phyloP scores from a whole-genome alignment of 192 early-diverging fungal species.

The Chytriomyces sp. region DNA sequence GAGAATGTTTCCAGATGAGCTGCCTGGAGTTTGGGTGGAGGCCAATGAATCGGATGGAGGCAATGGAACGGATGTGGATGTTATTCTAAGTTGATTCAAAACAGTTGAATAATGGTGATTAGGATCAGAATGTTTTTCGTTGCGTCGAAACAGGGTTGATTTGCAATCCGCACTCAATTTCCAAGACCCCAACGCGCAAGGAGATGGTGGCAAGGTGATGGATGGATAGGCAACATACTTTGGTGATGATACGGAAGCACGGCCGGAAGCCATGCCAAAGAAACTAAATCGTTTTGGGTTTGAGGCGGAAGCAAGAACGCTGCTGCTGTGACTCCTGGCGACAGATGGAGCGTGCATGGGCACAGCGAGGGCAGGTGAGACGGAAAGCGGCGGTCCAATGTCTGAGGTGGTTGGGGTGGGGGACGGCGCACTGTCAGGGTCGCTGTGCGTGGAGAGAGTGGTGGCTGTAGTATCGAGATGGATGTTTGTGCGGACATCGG shows the following conservation, averaged over 20 bases:
- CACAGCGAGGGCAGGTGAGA: neutral
- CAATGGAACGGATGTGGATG: neutral
- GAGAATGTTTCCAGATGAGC: neutral
- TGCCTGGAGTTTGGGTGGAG: neutral
- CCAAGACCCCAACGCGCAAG: neutral
- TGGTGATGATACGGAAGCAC: neutral
- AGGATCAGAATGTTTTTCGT: neutral
- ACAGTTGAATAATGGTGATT: neutral
- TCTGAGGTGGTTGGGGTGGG: neutral
- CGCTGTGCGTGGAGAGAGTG: neutral
- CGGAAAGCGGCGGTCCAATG: too few relatives aligned
- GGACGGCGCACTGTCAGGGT: neutral
- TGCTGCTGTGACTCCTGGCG: neutral
- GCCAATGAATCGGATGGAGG: neutral
- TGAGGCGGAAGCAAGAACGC: neutral
- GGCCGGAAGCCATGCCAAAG: neutral
- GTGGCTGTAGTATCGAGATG: neutral
- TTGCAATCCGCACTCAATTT: neutral
- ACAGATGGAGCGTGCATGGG: neutral
- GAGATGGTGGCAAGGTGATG: neutral
- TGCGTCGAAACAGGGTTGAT: neutral
- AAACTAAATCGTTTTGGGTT: neutral
- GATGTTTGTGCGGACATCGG: neutral
- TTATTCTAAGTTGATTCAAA: neutral
- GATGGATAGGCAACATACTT: neutral